phyloP scores from a whole-genome alignment of 495 filamentous ascomycete species.

The Aspergillus panamensis region DNA sequence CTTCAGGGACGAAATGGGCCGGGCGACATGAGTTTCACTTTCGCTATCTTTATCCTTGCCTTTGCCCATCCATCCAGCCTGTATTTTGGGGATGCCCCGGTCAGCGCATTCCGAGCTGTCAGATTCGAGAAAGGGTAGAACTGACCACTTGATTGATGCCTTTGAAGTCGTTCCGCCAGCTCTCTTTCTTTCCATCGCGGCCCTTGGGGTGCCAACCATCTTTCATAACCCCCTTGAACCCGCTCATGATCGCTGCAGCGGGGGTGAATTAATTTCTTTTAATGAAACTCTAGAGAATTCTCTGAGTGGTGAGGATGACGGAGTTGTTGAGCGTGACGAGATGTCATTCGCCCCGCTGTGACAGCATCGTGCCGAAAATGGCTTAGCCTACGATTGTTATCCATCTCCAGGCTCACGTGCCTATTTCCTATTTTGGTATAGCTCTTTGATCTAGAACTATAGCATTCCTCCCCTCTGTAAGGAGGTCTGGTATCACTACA shows the following conservation, averaged over 20 bases:
- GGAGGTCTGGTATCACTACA: no score
- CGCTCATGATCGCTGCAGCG: conserved; percentile 39
- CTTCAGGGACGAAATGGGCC: conserved; percentile 71
- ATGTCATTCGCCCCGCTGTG: neutral
- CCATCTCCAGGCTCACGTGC: neutral
- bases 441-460: neutral
- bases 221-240: conserved; percentile 49
- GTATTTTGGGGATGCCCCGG: neutral
- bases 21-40: conserved; percentile 51
- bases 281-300: neutral
- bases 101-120: neutral
- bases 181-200: conserved; percentile 52
- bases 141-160: conserved; percentile 58
- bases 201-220: conserved; percentile 58
- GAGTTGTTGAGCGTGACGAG: neutral
- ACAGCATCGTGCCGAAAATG: neutral
- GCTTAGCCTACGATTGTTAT: neutral
- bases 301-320: neutral
- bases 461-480: no score
- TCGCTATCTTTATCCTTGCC: conserved; percentile 43
- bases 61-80: conserved; percentile 55
- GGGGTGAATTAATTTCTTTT: neutral
- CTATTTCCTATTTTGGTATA: neutral
- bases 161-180: conserved; percentile 58
- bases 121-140: neutral